Base-by-base conservation (phyloP, 164 flowering plant genomes). In the Litsea cubeba region DNA sequence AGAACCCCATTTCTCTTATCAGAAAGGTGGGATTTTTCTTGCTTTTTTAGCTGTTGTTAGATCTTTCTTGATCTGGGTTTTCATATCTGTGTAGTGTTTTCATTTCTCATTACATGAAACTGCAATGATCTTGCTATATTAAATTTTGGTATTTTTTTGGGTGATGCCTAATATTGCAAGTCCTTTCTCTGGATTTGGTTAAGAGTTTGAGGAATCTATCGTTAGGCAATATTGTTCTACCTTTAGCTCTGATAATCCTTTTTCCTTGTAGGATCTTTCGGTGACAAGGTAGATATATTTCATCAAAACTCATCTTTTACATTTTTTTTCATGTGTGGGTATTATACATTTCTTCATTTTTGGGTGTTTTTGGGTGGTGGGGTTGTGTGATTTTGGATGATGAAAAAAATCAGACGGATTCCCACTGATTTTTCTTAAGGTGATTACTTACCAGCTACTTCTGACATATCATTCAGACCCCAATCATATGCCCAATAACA, bases 351-450 rank as follows among this genome's bases (percentile, higher is more conserved):
- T 23, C 3, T 12, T 40, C 26, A 49, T 46, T 14, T 50, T 3
- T 12, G 18, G 62, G 18, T n/a, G 58, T 51, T 51, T 51, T 51
- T 51, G 12, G 15, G 60, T 54, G 60, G n/a, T 20, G n/a, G n/a
- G 60, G 60, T 54, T 1, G 35, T 23, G 23, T 76, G 81, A 62
- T 76, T 51, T 22, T 20, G 85, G 68, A 73, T 84, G 89, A 86
- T 81, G 89, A 84, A 71, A 76, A 8, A 75, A 84, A 84, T 84
- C 87, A 80, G 77, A 72, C 87, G 89, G 89, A 86, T 86, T 86
- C 89, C 89, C 89, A 83, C 57, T 86, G 89, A 86, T 80, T 70
- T 32, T 62, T 30, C 10, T 40, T 12, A 62, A 68, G 23, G 65
- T 79, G 83, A 78, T 74, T 71, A 46, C 0, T 50, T 60, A 76